Evolutionary conservation across 192 early-diverging fungal genomes (phyloP).

Genomic region (Chytriomyces sp.): DNA sequence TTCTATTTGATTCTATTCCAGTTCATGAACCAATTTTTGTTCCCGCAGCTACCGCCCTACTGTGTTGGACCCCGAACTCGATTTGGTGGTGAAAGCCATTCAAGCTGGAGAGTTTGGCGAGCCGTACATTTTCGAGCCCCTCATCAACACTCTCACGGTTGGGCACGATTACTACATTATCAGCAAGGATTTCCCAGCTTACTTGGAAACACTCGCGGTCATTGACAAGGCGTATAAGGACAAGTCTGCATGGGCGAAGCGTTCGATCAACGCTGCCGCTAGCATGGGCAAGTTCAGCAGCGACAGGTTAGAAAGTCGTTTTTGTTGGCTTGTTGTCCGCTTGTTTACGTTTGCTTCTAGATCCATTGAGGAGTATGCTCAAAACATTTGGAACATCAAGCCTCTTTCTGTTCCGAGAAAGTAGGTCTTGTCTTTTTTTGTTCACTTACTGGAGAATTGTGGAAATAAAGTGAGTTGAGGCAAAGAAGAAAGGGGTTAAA

Average conservation of each 20-base stretch:
- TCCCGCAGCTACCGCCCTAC: slow-evolving; percentile 67
- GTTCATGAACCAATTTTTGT: background rate
- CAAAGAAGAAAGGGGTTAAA: background rate
- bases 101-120: slow-evolving; percentile 81
- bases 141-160: slow-evolving; percentile 56
- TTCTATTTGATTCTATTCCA: background rate
- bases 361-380: slow-evolving; percentile 91
- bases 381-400: slow-evolving; percentile 79
- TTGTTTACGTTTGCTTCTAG: slow-evolving; percentile 28
- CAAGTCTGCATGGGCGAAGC: slow-evolving; percentile 80
- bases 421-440: background rate
- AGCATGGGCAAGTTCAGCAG: slow-evolving; percentile 92
- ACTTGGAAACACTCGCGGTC: slow-evolving; percentile 73
- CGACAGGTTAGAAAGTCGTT: slow-evolving; percentile 50
- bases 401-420: slow-evolving; percentile 2
- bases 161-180: slow-evolving; percentile 89
- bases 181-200: slow-evolving; percentile 85
- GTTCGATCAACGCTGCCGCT: slow-evolving; percentile 86
- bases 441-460: background rate
- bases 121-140: slow-evolving; percentile 50
- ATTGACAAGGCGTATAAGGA: slow-evolving; percentile 89
- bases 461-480: background rate
- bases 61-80: slow-evolving; percentile 77
- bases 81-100: slow-evolving; percentile 79
- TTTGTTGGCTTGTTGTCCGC: slow-evolving; percentile 32